These are phyloP conservation scores for Pulveroboletus sp. DNA, from an alignment of 768 basidiomycete genomes.

Conservation along the genomic window DNA sequence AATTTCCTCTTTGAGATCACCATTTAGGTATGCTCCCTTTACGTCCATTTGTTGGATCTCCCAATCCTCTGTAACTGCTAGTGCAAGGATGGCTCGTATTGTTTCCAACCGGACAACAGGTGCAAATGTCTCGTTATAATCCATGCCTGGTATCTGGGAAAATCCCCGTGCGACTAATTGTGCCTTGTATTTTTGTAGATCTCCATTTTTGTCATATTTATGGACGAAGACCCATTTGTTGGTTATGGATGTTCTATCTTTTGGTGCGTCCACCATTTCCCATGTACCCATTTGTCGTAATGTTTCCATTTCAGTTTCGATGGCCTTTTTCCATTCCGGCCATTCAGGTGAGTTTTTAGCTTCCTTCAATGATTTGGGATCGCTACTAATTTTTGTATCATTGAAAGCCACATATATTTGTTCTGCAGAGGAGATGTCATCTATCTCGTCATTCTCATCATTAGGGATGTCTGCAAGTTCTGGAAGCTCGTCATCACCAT, in stretches of 20 bases:
- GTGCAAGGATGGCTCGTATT: slow-evolving; percentile 21
- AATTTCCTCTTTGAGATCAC: slow-evolving; percentile 29
- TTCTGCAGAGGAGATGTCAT: neutral
- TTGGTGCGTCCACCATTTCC: neutral
- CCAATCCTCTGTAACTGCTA: slow-evolving; percentile 17
- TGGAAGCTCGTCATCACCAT: too few relatives aligned
- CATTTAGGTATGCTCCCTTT: slow-evolving; percentile 29
- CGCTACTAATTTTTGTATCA: neutral
- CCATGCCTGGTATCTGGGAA: slow-evolving; percentile 33
- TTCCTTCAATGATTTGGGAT: neutral
- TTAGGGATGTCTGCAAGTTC: too few relatives aligned
- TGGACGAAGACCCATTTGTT: neutral
- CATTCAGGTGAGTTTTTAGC: neutral
- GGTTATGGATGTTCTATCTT: neutral
- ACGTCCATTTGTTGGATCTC: slow-evolving; percentile 32
- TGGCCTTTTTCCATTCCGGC: neutral
- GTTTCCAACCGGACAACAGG: slow-evolving; percentile 26
- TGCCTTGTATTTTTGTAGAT: slow-evolving; percentile 28
- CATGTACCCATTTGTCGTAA: slow-evolving; percentile 18
- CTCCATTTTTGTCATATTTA: neutral
- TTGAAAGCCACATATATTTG: neutral
- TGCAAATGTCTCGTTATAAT: slow-evolving; percentile 35
- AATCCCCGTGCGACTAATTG: slow-evolving; percentile 41
- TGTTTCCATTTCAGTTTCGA: neutral
- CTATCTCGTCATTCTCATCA: too few relatives aligned